Conservation (phyloP, 208 protist genomes). For the Leishmania arabica region DNA sequence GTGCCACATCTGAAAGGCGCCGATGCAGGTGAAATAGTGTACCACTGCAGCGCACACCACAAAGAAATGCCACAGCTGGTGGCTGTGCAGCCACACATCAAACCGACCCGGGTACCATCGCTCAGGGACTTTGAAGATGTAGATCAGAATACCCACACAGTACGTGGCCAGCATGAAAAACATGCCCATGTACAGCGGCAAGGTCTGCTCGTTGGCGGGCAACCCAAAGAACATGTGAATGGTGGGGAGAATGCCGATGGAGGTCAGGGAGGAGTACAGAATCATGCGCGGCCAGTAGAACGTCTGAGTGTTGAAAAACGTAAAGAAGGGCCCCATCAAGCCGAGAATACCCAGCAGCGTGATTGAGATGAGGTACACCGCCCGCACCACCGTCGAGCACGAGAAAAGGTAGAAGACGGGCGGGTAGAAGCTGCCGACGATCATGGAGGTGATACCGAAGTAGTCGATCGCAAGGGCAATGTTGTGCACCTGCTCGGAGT, state of each 20-base stretch:
- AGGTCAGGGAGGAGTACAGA: conserved; percentile 78
- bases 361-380: conserved; percentile 70
- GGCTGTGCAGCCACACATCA: conserved; percentile 65
- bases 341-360: conserved; percentile 67
- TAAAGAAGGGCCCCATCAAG: conserved; percentile 72
- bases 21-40: conserved; percentile 74
- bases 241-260: conserved; percentile 65
- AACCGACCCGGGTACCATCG: conserved; percentile 75
- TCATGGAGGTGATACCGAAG: conserved; percentile 84
- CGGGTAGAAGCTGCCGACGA: conserved; percentile 81
- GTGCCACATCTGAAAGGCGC: conserved; percentile 59
- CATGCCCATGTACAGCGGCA: conserved; percentile 61
- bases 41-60: conserved; percentile 71
- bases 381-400: conserved; percentile 59
- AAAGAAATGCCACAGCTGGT: conserved; percentile 87
- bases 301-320: conserved; percentile 53
- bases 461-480: conserved; percentile 77
- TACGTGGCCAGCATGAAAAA: conserved; percentile 72
- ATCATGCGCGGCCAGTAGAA: conserved; percentile 54
- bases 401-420: conserved; percentile 82
- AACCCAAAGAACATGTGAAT: conserved; percentile 63
- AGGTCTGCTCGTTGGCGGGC: conserved; percentile 36
- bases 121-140: conserved; percentile 78
- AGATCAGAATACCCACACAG: conserved; percentile 75
- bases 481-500: conserved; percentile 50